These are phyloP conservation scores for Aschersonia sp. DNA, from an alignment of 2,329 filamentous ascomycete genomes.

Conservation along the genomic window DNA sequence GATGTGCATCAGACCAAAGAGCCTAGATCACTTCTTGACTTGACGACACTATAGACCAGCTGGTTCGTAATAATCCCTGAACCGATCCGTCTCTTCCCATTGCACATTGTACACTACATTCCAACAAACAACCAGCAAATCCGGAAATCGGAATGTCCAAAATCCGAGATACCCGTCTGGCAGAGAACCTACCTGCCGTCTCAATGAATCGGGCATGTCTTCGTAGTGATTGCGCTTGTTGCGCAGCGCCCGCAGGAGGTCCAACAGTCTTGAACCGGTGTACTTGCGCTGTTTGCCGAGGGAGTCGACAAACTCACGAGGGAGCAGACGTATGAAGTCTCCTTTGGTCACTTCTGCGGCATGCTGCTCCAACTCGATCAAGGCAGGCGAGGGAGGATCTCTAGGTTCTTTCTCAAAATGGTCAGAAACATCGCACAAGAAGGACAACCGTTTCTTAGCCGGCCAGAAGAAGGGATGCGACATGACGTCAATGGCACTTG, in stretches of 20 bases:
- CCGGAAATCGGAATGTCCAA: constrained; percentile 70
- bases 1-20: neutral
- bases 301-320: constrained; percentile 73
- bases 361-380: constrained; percentile 43
- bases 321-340: constrained; percentile 67
- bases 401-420: constrained; percentile 88
- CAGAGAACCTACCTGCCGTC: constrained; percentile 51
- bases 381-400: constrained; percentile 59
- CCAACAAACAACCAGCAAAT: constrained; percentile 66
- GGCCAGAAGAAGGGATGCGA: constrained; percentile 97
- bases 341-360: constrained; percentile 41
- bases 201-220: constrained; percentile 77
- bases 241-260: constrained; percentile 73
- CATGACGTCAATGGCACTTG: constrained; percentile 66
- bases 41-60: constrained; percentile 16
- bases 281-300: constrained; percentile 94
- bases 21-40: neutral
- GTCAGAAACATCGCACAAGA: constrained; percentile 93
- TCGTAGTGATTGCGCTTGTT: constrained; percentile 99
- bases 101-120: constrained; percentile 54
- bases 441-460: constrained; percentile 73
- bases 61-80: constrained; percentile 56
- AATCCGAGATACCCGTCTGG: constrained; percentile 74
- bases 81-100: constrained; percentile 50
- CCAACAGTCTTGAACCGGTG: constrained; percentile 67